These are phyloP conservation scores for Monilinia laxa DNA, from an alignment of 2,329 filamentous ascomycete species.

Conservation along the genomic window DNA sequence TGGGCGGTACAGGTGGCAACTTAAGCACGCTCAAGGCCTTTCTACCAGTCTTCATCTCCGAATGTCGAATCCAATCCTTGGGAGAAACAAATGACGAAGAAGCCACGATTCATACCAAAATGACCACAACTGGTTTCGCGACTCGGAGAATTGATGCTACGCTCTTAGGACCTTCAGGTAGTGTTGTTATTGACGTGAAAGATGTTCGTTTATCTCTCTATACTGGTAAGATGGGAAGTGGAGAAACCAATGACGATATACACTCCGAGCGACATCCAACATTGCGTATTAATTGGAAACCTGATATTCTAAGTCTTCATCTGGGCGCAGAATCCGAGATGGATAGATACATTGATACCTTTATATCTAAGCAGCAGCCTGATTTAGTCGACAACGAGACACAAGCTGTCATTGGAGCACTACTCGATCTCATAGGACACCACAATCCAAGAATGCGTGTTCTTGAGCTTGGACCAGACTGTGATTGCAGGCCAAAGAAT, in stretches of 20 bases:
- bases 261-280: neutral
- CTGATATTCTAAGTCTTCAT: neutral
- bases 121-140: neutral
- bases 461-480: neutral
- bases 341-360: neutral
- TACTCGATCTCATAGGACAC: neutral
- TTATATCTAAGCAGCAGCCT: neutral
- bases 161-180: neutral
- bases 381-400: neutral
- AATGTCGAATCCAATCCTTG: neutral
- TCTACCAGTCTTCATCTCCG: neutral
- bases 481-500: neutral
- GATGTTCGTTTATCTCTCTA: conserved; percentile 2
- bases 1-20: neutral
- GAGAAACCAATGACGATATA: neutral
- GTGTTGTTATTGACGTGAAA: neutral
- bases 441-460: neutral
- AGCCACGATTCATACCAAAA: neutral
- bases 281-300: neutral
- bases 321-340: neutral
- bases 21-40: neutral
- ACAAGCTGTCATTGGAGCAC: neutral
- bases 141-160: neutral
- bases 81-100: neutral
- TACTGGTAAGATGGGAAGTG: neutral